Evolutionary conservation across 1,139 yeast species (phyloP), one percentile per base, ranked within the genome.

Genomic region (Saccharomyces hybrid): DNA sequence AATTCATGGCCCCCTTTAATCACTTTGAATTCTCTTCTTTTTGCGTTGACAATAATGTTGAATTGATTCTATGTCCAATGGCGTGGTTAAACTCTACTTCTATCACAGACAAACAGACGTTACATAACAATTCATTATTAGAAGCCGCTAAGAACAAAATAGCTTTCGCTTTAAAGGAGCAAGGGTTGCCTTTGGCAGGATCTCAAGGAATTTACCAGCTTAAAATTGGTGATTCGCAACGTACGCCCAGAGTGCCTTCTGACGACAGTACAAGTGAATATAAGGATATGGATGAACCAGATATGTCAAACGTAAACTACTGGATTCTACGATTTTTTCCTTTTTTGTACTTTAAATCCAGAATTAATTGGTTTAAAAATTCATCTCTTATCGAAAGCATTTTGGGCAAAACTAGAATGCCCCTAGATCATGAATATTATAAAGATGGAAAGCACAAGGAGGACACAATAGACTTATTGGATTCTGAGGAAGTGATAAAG

Each of bases 291-390:
- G 56, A 62, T 6, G 61, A 62, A 42, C 77, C 80, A 1, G 77
- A 76, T 52, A 62, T 69, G 58, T 59, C 67, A 3, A 77, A 76
- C 25, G 63, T 80, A 41, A 70, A 76, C 54, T 83, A 88, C 70
- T 90, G 97, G 96, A 73, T 86, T 3, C 66, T 81, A n/a, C 72
- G 97, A 51, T 79, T 86, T 64, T 75, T 78, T 63, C 95, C 95
- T 1, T 80, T 83, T 55, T 67, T 86, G n/a, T 63, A 62, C 13
- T 55, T 60, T 38, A 53, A 53, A 41, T 52, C 54, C 5, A 63
- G 68, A 47, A 50, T 50, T 14, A 48, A 53, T 13, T 66, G 69
- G 67, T 58, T 57, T 42, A 29, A 50, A 9, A 51, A 53, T 38
- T 16, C 44, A 11, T 52, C 51, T 4, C 28, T 58, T 3, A 25